Evolutionary conservation across 148 eudicot genomes (phyloP).

Genomic region (Amaranthus cruentus): DNA sequence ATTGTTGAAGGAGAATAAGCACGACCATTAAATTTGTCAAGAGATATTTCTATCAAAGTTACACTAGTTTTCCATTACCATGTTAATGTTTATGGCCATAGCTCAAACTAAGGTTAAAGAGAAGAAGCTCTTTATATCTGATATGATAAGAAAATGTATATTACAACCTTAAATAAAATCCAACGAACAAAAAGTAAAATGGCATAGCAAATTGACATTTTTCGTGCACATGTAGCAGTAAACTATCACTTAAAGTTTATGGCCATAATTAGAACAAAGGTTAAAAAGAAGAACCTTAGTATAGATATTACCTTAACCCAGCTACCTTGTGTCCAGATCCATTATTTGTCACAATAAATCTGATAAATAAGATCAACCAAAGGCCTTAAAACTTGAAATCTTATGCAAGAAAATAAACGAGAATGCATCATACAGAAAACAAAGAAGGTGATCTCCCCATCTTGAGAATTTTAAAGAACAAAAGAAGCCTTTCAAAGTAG

Average conservation of each 20-base stretch:
- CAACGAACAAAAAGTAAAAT: not conserved
- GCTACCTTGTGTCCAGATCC: conserved; percentile 77
- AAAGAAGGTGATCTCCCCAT: not conserved
- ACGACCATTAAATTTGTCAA: no score
- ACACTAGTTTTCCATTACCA: no score
- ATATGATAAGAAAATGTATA: conserved; percentile 1
- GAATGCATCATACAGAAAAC: not conserved
- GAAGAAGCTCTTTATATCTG: no score
- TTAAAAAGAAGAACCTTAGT: not conserved
- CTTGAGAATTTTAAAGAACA: not conserved
- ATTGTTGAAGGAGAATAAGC: no score
- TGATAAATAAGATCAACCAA: conserved; percentile 19
- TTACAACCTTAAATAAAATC: not conserved
- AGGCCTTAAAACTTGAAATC: not conserved
- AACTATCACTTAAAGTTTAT: not conserved
- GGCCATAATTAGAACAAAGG: not conserved
- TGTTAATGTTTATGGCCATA: no score
- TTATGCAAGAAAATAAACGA: not conserved
- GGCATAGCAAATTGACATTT: not conserved
- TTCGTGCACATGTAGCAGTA: not conserved
- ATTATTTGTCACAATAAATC: conserved; percentile 87
- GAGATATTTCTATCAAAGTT: no score
- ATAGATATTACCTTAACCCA: conserved; percentile 57
- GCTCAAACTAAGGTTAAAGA: no score
- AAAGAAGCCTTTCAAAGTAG: not conserved